Base-by-base conservation (phyloP, 108 stramenopile species). In the Cylindrotheca closterium region DNA sequence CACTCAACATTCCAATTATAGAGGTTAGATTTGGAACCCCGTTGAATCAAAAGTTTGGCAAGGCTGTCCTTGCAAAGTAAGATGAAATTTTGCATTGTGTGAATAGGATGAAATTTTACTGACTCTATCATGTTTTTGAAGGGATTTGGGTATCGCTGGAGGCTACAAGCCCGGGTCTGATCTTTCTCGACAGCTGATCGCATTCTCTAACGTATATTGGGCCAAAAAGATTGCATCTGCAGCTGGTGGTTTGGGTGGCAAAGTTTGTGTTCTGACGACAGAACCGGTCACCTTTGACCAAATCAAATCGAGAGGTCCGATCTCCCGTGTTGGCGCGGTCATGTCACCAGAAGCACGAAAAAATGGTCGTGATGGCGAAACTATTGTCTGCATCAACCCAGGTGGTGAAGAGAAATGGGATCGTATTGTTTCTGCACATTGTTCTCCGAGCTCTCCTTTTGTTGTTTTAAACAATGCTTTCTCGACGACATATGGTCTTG, bases 151-250 rank as follows among this genome's bases (percentile, higher is more conserved):
- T 32, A 78, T 89, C 25, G 65, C 79, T 61, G 91, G 87, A 1
- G 94, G 91, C 19, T 96, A 92, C 78, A 80, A 79, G 32, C 95
- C 95, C 1, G 95, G 95, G n/a, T 82, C 82, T 7, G 82, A 90
- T 7, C 67, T 96, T 17, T 79, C 82, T 22, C 66, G 92, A 17
- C 82, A 96, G 45, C 74, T 93, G 51, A 73, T 96, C 54, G 89
- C 80, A 21, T 96, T 83, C 65, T 75, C 84, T 64, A 96, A 96
- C 55, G 63, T 96, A 18, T 96, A 89, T 63, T 96, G 91, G 91
- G 91, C 92, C 7, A 96, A 96, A 71, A 74, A 81, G 56, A 62
- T 88, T 54, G 84, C 89, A 4, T 50, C 66, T 28, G 77, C 84
- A 7, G 71, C 71, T 49, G 59, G 60, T 30, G 85, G 87, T 27